phyloP scores from a whole-genome alignment of 345 rosid species.

The Carallia brachiata region DNA sequence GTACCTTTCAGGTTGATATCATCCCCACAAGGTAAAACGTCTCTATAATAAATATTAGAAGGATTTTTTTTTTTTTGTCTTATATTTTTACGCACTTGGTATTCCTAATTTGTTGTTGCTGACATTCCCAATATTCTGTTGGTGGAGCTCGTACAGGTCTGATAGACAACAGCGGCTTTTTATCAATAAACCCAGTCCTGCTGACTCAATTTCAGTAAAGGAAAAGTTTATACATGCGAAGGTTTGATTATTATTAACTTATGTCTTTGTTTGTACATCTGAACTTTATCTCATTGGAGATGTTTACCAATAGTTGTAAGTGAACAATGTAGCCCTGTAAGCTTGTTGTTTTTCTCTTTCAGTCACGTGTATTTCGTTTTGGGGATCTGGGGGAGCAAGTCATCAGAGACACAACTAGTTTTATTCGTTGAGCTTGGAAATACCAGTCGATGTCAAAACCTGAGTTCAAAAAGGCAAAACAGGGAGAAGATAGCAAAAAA shows the following conservation, averaged over 20 bases:
- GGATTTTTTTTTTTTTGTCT: slow-evolving; percentile 7
- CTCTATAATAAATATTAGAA: slow-evolving; percentile 11
- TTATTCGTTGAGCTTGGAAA: no score
- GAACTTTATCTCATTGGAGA: neutral
- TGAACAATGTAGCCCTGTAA: neutral
- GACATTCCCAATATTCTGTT: slow-evolving; percentile 25
- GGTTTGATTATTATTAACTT: slow-evolving; percentile 37
- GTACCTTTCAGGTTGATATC: slow-evolving; percentile 61
- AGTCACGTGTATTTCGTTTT: no score
- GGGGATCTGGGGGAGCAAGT: no score
- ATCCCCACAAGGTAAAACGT: slow-evolving; percentile 52
- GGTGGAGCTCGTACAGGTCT: slow-evolving; percentile 52
- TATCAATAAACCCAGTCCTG: slow-evolving; percentile 60
- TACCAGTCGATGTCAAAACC: no score
- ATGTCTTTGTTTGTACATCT: slow-evolving; percentile 19
- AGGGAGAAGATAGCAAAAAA: no score
- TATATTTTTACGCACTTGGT: slow-evolving; percentile 5
- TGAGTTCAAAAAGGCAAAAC: no score
- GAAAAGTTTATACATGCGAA: slow-evolving; percentile 98
- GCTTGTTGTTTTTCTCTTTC: neutral
- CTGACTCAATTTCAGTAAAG: slow-evolving; percentile 79
- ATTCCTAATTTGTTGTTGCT: slow-evolving; percentile 20
- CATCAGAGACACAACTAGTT: no score
- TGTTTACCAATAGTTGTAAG: slow-evolving; percentile 2
- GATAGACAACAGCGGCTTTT: slow-evolving; percentile 59